A percentile compares a stretch with the other conserved stretches of the same genome.
These are phyloP conservation scores for Arthroderma uncinatum DNA, from an alignment of 2,329 filamentous ascomycete genomes.

Conservation along the genomic window DNA sequence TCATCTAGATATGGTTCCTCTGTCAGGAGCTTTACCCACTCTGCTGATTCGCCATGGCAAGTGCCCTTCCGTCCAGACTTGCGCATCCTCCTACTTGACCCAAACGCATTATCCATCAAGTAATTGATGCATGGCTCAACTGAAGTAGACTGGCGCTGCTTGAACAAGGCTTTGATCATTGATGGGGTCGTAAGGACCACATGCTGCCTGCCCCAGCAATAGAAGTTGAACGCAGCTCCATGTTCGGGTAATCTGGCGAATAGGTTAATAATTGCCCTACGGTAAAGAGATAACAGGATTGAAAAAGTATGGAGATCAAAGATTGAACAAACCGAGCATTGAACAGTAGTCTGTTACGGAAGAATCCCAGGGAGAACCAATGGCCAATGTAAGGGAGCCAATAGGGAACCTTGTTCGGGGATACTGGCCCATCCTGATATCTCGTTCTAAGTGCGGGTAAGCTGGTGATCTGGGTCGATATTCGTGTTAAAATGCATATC, in stretches of 20 bases:
- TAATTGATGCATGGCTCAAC: constrained; percentile 24
- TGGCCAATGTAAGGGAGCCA: constrained; percentile 51
- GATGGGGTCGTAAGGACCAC: constrained; percentile 41
- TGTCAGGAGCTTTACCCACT: constrained; percentile 34
- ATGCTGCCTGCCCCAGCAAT: constrained; percentile 40
- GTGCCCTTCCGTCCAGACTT: constrained; percentile 26
- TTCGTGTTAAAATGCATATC: constrained; percentile 30
- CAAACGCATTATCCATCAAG: constrained; percentile 35
- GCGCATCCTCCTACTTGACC: constrained; percentile 29
- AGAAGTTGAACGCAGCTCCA: constrained; percentile 39
- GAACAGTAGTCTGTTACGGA: constrained; percentile 36
- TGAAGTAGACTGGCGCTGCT: constrained; percentile 21
- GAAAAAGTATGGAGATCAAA: neutral
- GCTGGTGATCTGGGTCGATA: constrained; percentile 28
- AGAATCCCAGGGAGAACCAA: constrained; percentile 38
- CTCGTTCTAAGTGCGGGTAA: constrained; percentile 14
- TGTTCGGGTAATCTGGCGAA: constrained; percentile 14
- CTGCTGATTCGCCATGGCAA: constrained; percentile 25
- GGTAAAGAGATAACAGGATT: neutral
- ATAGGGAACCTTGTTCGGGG: constrained; percentile 44
- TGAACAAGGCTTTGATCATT: constrained; percentile 34
- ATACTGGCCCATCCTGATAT: constrained; percentile 21
- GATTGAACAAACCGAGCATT: constrained; percentile 30
- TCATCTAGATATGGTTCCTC: constrained; percentile 38
- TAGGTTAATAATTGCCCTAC: constrained; percentile 1